Conservation (phyloP, 352 stramenopile genomes). For the Blastocystis sp. region DNA sequence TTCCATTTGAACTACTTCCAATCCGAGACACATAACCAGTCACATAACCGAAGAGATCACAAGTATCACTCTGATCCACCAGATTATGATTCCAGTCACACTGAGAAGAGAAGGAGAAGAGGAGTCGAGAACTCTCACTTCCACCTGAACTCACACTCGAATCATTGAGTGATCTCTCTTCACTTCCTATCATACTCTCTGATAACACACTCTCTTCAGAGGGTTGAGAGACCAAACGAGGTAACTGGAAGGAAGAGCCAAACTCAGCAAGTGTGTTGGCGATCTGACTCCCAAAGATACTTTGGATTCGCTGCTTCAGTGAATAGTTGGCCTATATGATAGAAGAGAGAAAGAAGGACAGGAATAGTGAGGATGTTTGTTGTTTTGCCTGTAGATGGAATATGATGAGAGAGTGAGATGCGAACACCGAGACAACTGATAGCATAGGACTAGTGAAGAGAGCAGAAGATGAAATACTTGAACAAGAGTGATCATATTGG, state of each 20-base stretch:
- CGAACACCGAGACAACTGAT: slow-evolving; percentile 72
- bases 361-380: slow-evolving; percentile 44
- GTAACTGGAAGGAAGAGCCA: slow-evolving; percentile 39
- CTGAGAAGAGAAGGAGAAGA: slow-evolving; percentile 3
- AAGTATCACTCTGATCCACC: not conserved
- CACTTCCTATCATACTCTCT: not conserved
- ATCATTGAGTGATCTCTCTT: too few relatives aligned
- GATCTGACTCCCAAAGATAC: not conserved
- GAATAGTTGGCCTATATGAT: slow-evolving; percentile 41
- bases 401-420: slow-evolving; percentile 71
- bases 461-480: slow-evolving; percentile 72
- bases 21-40: slow-evolving; percentile 19
- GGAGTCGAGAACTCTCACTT: not conserved
- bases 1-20: slow-evolving; percentile 25
- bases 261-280: slow-evolving; percentile 4
- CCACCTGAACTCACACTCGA: not conserved
- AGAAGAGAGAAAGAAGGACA: not conserved
- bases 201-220: not conserved
- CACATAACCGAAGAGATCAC: slow-evolving; percentile 30
- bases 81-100: slow-evolving; percentile 29
- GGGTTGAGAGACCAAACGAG: not conserved
- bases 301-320: slow-evolving; percentile 16
- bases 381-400: not conserved
- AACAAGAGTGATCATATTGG: slow-evolving; percentile 85
- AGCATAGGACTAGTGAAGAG: slow-evolving; percentile 72